These are phyloP conservation scores for Aspergillus unguis DNA, from an alignment of 2,329 filamentous ascomycete species.

Conservation along the genomic window DNA sequence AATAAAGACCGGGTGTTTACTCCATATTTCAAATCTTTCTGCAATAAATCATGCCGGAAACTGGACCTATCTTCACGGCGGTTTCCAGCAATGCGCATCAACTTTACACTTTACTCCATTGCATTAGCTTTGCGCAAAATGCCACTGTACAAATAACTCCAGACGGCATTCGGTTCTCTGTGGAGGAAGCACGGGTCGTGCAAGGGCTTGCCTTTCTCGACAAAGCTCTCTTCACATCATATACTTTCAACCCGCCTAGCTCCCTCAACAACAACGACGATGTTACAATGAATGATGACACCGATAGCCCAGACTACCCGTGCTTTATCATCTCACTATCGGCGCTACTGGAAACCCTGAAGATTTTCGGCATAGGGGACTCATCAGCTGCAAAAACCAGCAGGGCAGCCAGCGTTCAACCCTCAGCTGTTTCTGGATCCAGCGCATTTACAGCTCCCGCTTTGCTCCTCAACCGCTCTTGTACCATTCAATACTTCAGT, in stretches of 20 bases:
- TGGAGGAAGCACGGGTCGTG: slow-evolving; percentile 84
- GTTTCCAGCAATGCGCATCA: slow-evolving; percentile 62
- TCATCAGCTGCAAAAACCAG: slow-evolving; percentile 41
- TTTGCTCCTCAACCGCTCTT: slow-evolving; percentile 79
- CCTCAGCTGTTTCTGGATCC: slow-evolving; percentile 42
- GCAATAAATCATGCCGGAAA: slow-evolving; percentile 16
- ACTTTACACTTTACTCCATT: slow-evolving; percentile 58
- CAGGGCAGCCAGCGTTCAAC: slow-evolving; percentile 29
- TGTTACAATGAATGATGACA: slow-evolving; percentile 37
- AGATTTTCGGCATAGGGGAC: slow-evolving; percentile 83
- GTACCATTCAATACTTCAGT: slow-evolving; percentile 72
- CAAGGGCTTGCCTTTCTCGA: slow-evolving; percentile 88
- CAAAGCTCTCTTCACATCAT: slow-evolving; percentile 83
- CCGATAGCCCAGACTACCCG: slow-evolving; percentile 48
- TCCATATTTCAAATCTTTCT: slow-evolving; percentile 5
- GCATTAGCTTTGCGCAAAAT: slow-evolving; percentile 59
- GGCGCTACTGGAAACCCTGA: slow-evolving; percentile 85
- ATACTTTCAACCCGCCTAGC: slow-evolving; percentile 59
- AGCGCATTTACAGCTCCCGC: slow-evolving; percentile 81
- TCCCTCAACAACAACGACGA: slow-evolving; percentile 20
- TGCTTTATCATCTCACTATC: slow-evolving; percentile 83
- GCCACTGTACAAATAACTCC: slow-evolving; percentile 71
- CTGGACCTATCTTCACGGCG: slow-evolving; percentile 54
- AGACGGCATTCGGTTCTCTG: slow-evolving; percentile 81
- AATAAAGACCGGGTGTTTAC: slow-evolving; percentile 17